Percentiles rank a stretch among this genome's conserved stretches.
Conservation (phyloP, 2,329 filamentous ascomycete genomes). For the Xylariaceae sp. region DNA sequence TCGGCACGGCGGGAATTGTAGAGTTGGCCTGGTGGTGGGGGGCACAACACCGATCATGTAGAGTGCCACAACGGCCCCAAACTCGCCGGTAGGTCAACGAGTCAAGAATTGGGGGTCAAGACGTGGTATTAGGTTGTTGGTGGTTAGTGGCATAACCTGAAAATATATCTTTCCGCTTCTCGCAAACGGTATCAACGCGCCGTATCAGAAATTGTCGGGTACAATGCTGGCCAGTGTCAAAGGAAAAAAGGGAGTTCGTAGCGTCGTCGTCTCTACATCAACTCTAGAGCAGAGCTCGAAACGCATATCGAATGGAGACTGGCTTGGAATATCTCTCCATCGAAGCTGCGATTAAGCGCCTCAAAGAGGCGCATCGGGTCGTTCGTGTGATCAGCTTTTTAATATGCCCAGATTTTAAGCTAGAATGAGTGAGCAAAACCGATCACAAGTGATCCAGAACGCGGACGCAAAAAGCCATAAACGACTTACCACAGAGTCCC, state of each 20-base stretch:
- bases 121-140: conserved; percentile 29
- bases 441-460: conserved; percentile 20
- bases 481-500: conserved; percentile 89
- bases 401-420: conserved; percentile 88
- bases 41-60: conserved; percentile 7
- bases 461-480: neutral
- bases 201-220: conserved; percentile 27
- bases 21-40: neutral
- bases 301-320: conserved; percentile 38
- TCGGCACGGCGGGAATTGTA: neutral
- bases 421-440: conserved; percentile 44
- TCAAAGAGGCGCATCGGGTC: conserved; percentile 16
- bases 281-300: conserved; percentile 37
- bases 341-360: conserved; percentile 3
- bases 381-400: conserved; percentile 31
- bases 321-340: conserved; percentile 32
- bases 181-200: conserved; percentile 20
- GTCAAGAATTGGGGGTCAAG: conserved; percentile 15
- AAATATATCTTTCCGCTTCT: conserved; percentile 24
- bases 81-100: conserved; percentile 5
- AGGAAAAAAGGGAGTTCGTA: conserved; percentile 38
- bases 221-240: conserved; percentile 28
- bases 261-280: conserved; percentile 45
- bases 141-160: conserved; percentile 23
- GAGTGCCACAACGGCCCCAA: conserved; percentile 6